These are phyloP conservation scores for Ustulina deusta DNA, from an alignment of 2,329 filamentous ascomycete genomes.

Conservation along the genomic window DNA sequence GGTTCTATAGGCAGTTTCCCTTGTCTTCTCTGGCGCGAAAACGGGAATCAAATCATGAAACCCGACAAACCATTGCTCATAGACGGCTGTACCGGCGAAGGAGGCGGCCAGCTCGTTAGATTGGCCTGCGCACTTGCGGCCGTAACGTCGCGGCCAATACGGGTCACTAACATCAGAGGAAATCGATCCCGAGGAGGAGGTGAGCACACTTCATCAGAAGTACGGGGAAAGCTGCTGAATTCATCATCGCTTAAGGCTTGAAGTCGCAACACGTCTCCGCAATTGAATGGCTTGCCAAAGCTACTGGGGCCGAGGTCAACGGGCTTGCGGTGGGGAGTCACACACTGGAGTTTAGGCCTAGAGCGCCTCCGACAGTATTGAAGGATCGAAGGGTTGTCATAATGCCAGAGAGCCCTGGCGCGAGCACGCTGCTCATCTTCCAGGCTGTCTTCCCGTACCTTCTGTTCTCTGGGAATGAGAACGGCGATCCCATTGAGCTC, in stretches of 20 bases:
- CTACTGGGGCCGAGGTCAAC: constrained; percentile 62
- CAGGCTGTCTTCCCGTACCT: constrained; percentile 71
- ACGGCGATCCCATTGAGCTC: constrained; percentile 60
- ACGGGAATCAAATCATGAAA: constrained; percentile 27
- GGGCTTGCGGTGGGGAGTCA: constrained; percentile 65
- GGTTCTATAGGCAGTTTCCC: neutral
- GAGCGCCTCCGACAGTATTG: constrained; percentile 54
- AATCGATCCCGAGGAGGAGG: constrained; percentile 59
- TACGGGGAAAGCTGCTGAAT: constrained; percentile 14
- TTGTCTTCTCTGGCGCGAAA: neutral
- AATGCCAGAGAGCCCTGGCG: constrained; percentile 61
- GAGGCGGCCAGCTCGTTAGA: constrained; percentile 71
- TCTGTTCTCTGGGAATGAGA: constrained; percentile 63
- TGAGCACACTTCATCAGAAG: constrained; percentile 43
- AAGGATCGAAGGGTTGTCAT: constrained; percentile 61
- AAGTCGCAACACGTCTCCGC: constrained; percentile 71
- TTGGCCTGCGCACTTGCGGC: constrained; percentile 68
- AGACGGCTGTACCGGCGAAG: constrained; percentile 70
- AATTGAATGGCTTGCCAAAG: constrained; percentile 65
- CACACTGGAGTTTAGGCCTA: constrained; percentile 62
- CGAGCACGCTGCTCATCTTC: constrained; percentile 68
- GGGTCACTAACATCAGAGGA: constrained; percentile 66
- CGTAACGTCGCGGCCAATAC: constrained; percentile 65
- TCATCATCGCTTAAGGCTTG: constrained; percentile 58
- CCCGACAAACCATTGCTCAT: constrained; percentile 55